Conservation (phyloP, 208 protist species). For the Giardia muris region DNA sequence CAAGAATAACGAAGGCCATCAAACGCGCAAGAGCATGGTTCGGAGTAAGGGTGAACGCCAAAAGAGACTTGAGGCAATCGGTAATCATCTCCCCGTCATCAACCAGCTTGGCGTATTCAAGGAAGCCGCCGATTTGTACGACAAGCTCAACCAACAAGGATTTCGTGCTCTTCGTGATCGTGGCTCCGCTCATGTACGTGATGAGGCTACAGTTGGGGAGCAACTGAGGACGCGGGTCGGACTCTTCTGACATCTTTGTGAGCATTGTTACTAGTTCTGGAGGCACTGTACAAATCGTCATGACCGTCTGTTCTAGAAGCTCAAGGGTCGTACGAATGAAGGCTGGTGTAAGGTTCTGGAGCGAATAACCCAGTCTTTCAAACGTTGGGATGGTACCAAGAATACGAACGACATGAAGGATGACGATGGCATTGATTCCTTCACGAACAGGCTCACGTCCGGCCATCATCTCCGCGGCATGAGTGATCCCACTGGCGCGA, state of each 20-base stretch:
- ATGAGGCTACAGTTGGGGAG: background rate
- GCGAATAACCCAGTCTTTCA: background rate
- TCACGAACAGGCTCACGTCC: background rate
- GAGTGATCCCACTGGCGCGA: background rate
- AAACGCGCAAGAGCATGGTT: background rate
- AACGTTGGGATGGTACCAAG: background rate
- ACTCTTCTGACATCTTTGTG: no score
- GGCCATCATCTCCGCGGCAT: background rate
- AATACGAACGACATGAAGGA: background rate
- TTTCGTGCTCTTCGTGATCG: background rate
- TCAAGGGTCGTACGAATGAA: background rate
- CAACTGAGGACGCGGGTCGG: background rate
- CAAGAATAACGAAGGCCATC: background rate
- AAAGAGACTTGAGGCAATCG: background rate
- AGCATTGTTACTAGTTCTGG: background rate
- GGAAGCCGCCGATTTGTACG: background rate
- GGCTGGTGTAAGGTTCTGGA: background rate
- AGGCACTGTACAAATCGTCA: background rate
- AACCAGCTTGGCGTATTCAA: background rate
- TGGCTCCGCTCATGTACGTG: background rate
- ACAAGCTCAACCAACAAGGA: background rate
- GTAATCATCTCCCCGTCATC: background rate
- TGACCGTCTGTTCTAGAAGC: background rate
- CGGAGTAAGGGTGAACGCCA: background rate
- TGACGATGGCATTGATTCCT: background rate